Evolutionary conservation across 768 basidiomycete genomes (phyloP), one percentile per base, ranked within the genome.

Genomic region (Neoboletus magnificus): DNA sequence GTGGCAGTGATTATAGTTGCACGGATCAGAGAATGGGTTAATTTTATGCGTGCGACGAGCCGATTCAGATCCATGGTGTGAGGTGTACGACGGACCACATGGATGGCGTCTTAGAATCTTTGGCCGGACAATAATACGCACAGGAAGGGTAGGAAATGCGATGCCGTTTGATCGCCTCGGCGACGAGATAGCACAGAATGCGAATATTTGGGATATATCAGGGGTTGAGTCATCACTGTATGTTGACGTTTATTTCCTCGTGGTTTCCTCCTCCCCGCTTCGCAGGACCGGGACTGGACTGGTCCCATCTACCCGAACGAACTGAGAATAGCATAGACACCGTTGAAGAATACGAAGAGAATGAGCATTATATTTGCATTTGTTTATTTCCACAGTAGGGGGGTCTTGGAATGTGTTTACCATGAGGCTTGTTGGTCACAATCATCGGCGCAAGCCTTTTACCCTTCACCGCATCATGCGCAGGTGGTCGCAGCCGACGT

Each of bases 341-440:
- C 13, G 1, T 15, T 12, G 12, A n/a, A 45, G 18, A 32, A 30
- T n/a, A n/a, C n/a, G n/a, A n/a, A n/a, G n/a, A n/a, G n/a, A n/a
- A n/a, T n/a, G n/a, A n/a, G n/a, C n/a, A 5, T 32, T 12, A 32
- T 33, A 11, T 33, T 33, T 33, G 33, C 13, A 12, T 8, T 35
- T 16, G 15, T 35, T 35, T 35, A 12, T 35, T 33, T 22, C 39
- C 25, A 33, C 13, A 1, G 2, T 1, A 48, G n/a, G n/a, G n/a
- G n/a, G n/a, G n/a, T n/a, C n/a, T n/a, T n/a, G n/a, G 22, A 55
- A 46, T 39, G 62, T 8, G 54, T 56, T 54, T 40, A 9, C 60
- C 60, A 64, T 48, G 62, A 64, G 63, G 63, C 50, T 1, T 11
- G 3, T 37, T 20, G 27, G 20, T n/a, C 7, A 23, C 5, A n/a